Evolutionary conservation across 2,329 filamentous ascomycete genomes (phyloP), one percentile per base, ranked within the genome.

Genomic region (Chalaropsis thielavioides): DNA sequence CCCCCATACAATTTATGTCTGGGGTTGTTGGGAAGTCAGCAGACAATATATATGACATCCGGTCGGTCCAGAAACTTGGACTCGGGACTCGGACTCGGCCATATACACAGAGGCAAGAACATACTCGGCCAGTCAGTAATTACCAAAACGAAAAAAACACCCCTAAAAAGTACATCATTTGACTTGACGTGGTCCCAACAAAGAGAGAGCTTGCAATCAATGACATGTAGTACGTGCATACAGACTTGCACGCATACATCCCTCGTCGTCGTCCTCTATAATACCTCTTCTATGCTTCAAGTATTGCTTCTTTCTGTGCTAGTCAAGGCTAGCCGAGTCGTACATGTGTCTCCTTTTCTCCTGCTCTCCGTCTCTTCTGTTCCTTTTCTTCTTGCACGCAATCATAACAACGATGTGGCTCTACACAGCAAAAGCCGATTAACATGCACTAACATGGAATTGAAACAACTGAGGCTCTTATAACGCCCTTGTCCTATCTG

Each of bases 391-490:
- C 27, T 56, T 19, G 7, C 17, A 6, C 27, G 31, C 17, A 24
- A 27, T 15, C 49, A 27, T 7, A 56, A 17, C 24, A 31, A 56
- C 5, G n/a, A 58, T 58, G 51, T 27, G 27, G 51, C 51, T 58
- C 51, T 58, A 17, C 27, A 31, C 51, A 38, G 24, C 51, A 58
- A 35, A 31, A 10, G 13, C 6, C 1, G 51, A 17, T 19, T 46
- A 46, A 17, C 6, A n/a, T 17, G 43, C 43, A 46, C 24, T 19
- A 35, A 38, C 51, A 58, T n/a, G 51, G 24, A 31, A 22, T 31
- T 58, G 51, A 38, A 24, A 54, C 22, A 64, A 64, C 24, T 61
- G 63, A 61, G 41, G 63, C 63, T 64, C 63, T 64, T 31, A 61
- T 19, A 19, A 13, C 19, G 11, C 43, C 63, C 63, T 49, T 59